These are phyloP conservation scores for Platanthera zijinensis DNA, from an alignment of 106 monocot species.

Conservation along the genomic window DNA sequence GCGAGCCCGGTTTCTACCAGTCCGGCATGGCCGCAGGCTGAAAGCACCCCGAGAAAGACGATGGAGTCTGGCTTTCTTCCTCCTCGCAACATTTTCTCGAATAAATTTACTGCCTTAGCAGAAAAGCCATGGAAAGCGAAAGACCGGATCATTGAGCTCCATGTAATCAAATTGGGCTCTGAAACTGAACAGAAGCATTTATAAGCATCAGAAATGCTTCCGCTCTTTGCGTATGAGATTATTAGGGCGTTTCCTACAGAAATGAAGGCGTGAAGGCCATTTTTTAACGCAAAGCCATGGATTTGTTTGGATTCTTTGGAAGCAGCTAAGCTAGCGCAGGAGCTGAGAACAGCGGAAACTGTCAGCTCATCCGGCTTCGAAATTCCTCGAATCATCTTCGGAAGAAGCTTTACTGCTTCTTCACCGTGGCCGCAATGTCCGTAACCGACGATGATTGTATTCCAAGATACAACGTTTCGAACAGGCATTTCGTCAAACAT, in stretches of 20 bases:
- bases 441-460: slow-evolving; percentile 46
- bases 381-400: slow-evolving; percentile 19
- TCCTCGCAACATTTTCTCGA: slow-evolving; percentile 42
- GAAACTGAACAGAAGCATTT: slow-evolving; percentile 24
- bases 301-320: slow-evolving; percentile 27
- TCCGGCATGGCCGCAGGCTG: slow-evolving; percentile 61
- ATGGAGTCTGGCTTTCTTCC: slow-evolving; percentile 36
- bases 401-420: slow-evolving; percentile 37
- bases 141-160: slow-evolving; percentile 50
- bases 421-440: slow-evolving; percentile 20
- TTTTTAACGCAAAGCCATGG: slow-evolving; percentile 32
- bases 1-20: slow-evolving; percentile 40
- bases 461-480: slow-evolving; percentile 47
- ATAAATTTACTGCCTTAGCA: slow-evolving; percentile 22
- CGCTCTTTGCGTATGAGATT: slow-evolving; percentile 44
- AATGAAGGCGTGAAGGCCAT: slow-evolving; percentile 18
- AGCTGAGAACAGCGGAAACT: slow-evolving; percentile 42
- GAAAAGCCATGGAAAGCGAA: slow-evolving; percentile 56
- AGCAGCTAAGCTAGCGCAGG: slow-evolving; percentile 34
- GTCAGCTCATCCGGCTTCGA: slow-evolving; percentile 54
- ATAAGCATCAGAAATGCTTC: slow-evolving; percentile 21
- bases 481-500: slow-evolving; percentile 24
- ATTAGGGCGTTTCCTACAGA: slow-evolving; percentile 55
- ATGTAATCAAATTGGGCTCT: slow-evolving; percentile 44
- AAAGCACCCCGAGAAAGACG: slow-evolving; percentile 43